Evolutionary conservation across 2,329 filamentous ascomycete species (phyloP).

Genomic region (Coleophoma crateriformis): DNA sequence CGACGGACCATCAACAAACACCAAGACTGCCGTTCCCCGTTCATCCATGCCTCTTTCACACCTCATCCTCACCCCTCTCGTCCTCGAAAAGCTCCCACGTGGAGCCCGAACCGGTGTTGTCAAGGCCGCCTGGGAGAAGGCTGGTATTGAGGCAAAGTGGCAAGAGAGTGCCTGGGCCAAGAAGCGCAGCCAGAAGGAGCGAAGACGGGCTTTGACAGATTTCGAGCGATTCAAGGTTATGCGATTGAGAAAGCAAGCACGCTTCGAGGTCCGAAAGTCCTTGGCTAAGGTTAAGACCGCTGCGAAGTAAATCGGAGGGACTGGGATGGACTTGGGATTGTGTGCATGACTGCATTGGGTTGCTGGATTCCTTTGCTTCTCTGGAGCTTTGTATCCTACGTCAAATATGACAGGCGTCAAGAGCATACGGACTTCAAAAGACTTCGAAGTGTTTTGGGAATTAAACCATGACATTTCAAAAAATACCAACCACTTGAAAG

Average conservation of each 20-base stretch:
- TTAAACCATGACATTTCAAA: conserved; percentile 15
- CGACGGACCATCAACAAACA: conserved; percentile 84
- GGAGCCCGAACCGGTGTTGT: conserved; percentile 77
- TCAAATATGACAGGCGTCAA: conserved; percentile 58
- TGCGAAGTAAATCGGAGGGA: conserved; percentile 48
- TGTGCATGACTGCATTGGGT: conserved; percentile 43
- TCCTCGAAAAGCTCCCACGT: conserved; percentile 80
- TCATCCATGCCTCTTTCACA: conserved; percentile 78
- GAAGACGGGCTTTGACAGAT: conserved; percentile 89
- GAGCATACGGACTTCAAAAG: conserved; percentile 56
- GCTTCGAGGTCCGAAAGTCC: conserved; percentile 96
- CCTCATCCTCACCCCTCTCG: conserved; percentile 83
- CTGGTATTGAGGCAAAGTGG: conserved; percentile 91
- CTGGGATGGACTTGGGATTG: conserved; percentile 31
- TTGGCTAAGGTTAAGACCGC: conserved; percentile 86
- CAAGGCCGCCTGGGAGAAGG: conserved; percentile 85
- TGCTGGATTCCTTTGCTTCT: conserved; percentile 54
- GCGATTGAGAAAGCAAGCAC: conserved; percentile 98
- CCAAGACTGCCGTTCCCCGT: conserved; percentile 76
- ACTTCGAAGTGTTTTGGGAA: conserved; percentile 13
- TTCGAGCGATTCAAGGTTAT: conserved; percentile 99
- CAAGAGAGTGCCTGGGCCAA: conserved; percentile 88
- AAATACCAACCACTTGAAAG: neutral
- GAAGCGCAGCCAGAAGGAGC: conserved; percentile 79
- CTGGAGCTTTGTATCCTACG: conserved; percentile 61